phyloP scores from a whole-genome alignment of 805 yeast species.

The Sungouiozyma intestinalis region DNA sequence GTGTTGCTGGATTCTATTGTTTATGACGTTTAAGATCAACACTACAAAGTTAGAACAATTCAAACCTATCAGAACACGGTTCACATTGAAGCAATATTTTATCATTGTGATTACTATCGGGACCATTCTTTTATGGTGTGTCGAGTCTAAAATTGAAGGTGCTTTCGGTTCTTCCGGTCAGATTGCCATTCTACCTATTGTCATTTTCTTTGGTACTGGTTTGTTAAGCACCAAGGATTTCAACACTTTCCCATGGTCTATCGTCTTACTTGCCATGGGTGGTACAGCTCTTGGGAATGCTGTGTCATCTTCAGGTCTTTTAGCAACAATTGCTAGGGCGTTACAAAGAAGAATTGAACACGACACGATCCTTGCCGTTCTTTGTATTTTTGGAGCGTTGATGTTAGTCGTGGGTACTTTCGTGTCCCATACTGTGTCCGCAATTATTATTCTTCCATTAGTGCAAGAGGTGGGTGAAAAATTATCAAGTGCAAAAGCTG shows the following conservation, averaged over 20 bases:
- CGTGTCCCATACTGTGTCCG: constrained; percentile 95
- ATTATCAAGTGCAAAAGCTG: constrained; percentile 63
- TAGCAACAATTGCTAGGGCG: constrained; percentile 62
- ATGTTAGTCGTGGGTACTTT: constrained; percentile 85
- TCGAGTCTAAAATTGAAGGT: constrained; percentile 58
- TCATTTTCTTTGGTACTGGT: constrained; percentile 84
- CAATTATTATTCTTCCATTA: constrained; percentile 80
- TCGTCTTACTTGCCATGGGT: constrained; percentile 94
- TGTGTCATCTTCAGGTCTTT: constrained; percentile 81
- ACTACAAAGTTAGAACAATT: constrained; percentile 38
- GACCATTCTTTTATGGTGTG: constrained; percentile 86
- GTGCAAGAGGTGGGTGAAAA: constrained; percentile 78
- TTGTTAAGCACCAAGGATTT: constrained; percentile 74
- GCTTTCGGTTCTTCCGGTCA: constrained; percentile 88
- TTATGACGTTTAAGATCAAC: constrained; percentile 44
- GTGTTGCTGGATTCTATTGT: constrained; percentile 58
- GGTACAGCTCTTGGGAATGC: constrained; percentile 92
- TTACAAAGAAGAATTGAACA: constrained; percentile 59
- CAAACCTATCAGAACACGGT: constrained; percentile 47
- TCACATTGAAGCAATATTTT: constrained; percentile 64
- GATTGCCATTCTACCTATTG: constrained; percentile 77
- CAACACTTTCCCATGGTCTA: constrained; percentile 93
- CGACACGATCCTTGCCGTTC: constrained; percentile 54
- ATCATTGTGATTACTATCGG: constrained; percentile 54
- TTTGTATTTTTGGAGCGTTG: constrained; percentile 72